phyloP scores from a whole-genome alignment of 2,329 filamentous ascomycete genomes.

The Ophiocordyceps robertsii region DNA sequence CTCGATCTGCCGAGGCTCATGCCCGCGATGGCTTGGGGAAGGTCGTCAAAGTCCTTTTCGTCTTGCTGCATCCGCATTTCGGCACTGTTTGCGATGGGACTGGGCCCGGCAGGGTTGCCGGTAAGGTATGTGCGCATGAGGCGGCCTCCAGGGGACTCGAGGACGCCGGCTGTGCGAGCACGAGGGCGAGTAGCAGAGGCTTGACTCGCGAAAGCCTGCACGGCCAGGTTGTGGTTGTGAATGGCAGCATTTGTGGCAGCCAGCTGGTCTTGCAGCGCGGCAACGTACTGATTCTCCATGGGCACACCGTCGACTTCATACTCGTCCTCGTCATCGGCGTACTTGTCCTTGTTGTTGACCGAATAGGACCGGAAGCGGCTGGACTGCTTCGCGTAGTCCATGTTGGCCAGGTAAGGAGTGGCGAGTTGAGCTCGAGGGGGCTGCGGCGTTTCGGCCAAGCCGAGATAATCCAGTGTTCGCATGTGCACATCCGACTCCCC shows the following conservation, averaged over 20 bases:
- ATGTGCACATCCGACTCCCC: constrained; percentile 77
- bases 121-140: constrained; percentile 62
- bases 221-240: constrained; percentile 81
- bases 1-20: constrained; percentile 59
- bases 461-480: constrained; percentile 90
- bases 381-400: constrained; percentile 62
- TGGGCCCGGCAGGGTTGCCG: constrained; percentile 57
- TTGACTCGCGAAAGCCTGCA: constrained; percentile 82
- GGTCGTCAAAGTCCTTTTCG: constrained; percentile 64
- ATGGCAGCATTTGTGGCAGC: constrained; percentile 58
- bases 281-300: constrained; percentile 45
- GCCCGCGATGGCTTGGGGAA: constrained; percentile 70
- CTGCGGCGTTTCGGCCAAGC: constrained; percentile 85
- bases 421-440: constrained; percentile 60
- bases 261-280: constrained; percentile 47
- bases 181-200: constrained; percentile 71
- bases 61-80: constrained; percentile 63
- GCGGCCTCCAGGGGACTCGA: constrained; percentile 62
- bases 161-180: constrained; percentile 79
- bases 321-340: constrained; percentile 77
- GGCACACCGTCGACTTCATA: constrained; percentile 41
- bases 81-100: constrained; percentile 59
- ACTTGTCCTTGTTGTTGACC: constrained; percentile 96
- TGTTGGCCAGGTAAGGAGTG: constrained; percentile 61
- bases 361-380: constrained; percentile 95